Conservation (phyloP, 352 stramenopile species). For the Phytophthora quininea region DNA sequence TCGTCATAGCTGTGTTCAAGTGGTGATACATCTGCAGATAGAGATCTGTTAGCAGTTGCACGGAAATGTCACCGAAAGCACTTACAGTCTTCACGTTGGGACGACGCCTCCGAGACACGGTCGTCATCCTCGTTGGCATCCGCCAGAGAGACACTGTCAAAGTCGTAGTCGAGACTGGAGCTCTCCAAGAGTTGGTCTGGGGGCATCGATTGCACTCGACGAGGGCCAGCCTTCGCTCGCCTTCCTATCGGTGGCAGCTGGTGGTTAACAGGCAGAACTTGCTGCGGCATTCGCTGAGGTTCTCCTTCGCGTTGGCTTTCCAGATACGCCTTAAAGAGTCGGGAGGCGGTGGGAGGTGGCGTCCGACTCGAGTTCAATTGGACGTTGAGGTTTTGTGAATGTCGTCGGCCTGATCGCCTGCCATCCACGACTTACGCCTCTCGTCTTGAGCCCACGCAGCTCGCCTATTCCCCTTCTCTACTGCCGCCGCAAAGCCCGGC, state of each 20-base stretch:
- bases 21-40: constrained; percentile 70
- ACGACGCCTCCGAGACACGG: constrained; percentile 75
- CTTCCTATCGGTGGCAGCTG: constrained; percentile 37
- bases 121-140: constrained; percentile 65
- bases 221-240: constrained; percentile 36
- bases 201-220: constrained; percentile 67
- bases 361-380: constrained; percentile 27
- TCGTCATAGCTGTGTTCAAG: constrained; percentile 79
- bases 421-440: constrained; percentile 79
- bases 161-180: constrained; percentile 72
- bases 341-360: constrained; percentile 17
- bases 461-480: constrained; percentile 44
- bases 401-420: constrained; percentile 46
- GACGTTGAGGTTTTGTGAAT: constrained; percentile 22
- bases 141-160: constrained; percentile 84
- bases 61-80: constrained; percentile 10
- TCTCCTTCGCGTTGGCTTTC: constrained; percentile 44
- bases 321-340: constrained; percentile 42
- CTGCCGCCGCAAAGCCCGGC: constrained; percentile 51
- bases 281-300: constrained; percentile 31
- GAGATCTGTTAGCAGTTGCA: constrained; percentile 10
- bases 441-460: constrained; percentile 64
- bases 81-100: constrained; percentile 74
- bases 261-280: constrained; percentile 34
- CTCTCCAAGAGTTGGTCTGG: constrained; percentile 58